A percentile compares a stretch with the other conserved stretches of the same genome.
These are phyloP conservation scores for Xylariaceae sp. DNA, from an alignment of 2,329 filamentous ascomycete genomes.

Conservation along the genomic window DNA sequence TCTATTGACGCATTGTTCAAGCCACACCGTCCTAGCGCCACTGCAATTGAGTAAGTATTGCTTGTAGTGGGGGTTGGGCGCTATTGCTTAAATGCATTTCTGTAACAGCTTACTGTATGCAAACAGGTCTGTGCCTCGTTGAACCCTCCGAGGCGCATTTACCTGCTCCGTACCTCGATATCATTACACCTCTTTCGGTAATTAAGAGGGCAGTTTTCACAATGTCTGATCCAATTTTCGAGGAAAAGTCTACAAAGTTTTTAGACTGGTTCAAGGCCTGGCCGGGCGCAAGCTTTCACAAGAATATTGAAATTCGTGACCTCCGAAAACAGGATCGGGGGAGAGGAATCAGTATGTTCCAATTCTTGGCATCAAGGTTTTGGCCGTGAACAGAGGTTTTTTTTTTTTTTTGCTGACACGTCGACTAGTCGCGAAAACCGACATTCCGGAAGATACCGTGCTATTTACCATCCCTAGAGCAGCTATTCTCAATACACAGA, in stretches of 20 bases:
- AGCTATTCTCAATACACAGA: slow-evolving; percentile 74
- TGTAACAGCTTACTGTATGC: slow-evolving; percentile 19
- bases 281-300: slow-evolving; percentile 61
- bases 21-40: no score
- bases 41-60: no score
- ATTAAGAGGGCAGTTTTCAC: neutral
- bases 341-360: slow-evolving; percentile 60
- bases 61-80: neutral
- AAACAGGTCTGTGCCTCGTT: neutral
- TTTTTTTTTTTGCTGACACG: slow-evolving; percentile 28
- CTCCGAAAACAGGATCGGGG: slow-evolving; percentile 58
- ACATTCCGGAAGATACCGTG: slow-evolving; percentile 76
- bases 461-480: slow-evolving; percentile 81
- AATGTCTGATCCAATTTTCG: slow-evolving; percentile 49
- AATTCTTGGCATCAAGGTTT: slow-evolving; percentile 10
- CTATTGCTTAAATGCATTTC: neutral
- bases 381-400: neutral
- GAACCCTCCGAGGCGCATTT: neutral
- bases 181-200: neutral
- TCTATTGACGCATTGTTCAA: no score
- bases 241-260: slow-evolving; percentile 53
- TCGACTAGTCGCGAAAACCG: slow-evolving; percentile 69
- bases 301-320: slow-evolving; percentile 59
- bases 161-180: neutral
- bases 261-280: slow-evolving; percentile 60